phyloP scores from a whole-genome alignment of 2,329 filamentous ascomycete genomes.

The Volutella citrinella region DNA sequence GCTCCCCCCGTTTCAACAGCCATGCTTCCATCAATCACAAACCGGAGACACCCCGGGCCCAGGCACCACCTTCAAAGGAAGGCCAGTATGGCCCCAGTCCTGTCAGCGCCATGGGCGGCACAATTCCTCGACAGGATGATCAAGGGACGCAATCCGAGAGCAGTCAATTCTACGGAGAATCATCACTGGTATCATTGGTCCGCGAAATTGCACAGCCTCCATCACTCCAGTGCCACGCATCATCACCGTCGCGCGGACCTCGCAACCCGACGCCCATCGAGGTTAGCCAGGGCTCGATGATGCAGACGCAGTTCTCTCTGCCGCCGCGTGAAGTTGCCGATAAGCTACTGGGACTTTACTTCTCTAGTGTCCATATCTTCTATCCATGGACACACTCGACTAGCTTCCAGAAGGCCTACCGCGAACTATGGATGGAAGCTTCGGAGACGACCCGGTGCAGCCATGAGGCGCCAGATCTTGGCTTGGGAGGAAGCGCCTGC shows the following conservation, averaged over 20 bases:
- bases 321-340: slow-evolving; percentile 3
- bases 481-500: slow-evolving; percentile 1
- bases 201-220: not conserved
- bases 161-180: slow-evolving; percentile 4
- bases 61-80: no score
- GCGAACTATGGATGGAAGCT: not conserved
- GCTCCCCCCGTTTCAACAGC: no score
- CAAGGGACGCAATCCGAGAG: not conserved
- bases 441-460: no score
- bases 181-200: slow-evolving; percentile 1
- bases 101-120: slow-evolving; percentile 5
- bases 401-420: not conserved
- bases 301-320: slow-evolving; percentile 3
- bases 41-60: no score
- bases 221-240: not conserved
- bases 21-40: no score
- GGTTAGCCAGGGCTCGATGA: slow-evolving; percentile 1
- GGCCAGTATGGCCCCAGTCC: not conserved
- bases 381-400: slow-evolving; percentile 7
- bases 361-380: slow-evolving; percentile 5
- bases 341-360: slow-evolving; percentile 1
- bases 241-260: not conserved
- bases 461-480: slow-evolving; percentile 4
- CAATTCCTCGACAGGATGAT: not conserved
- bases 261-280: no score